Evolutionary conservation across 345 rosid species (phyloP), one percentile per base, ranked within the genome.

Genomic region (Toxicodendron radicans): DNA sequence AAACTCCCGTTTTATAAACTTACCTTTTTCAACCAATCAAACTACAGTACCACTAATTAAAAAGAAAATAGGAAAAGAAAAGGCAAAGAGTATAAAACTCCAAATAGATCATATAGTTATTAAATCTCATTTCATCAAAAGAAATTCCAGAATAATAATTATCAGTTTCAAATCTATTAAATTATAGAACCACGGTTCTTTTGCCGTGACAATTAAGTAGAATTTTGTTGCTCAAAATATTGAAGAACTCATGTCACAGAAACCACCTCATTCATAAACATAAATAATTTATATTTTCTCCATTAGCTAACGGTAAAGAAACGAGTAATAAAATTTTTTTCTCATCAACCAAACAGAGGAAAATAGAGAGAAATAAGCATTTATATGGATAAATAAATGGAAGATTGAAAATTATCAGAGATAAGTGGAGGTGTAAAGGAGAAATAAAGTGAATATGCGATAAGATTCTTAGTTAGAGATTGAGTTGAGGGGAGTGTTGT

Each of bases 341-440:
- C 60, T n/a, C 58, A 20, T 62, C 60, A 78, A 33, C 14, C 60
- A 70, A 61, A 75, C 77, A 66, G 66, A 77, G 59, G 7, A 57
- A 65, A 23, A 58, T 30, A 0, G 27, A 38, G 57, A 46, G 17
- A 56, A 59, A 58, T 6, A 23, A 21, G 13, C 46, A 62, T 35
- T 38, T 21, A 35, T 3, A 62, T 16, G 1, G 17, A 51, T 13
- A 38, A 66, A n/a, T n/a, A n/a, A n/a, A 7, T 5, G 8, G 16
- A 7, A 27, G 16, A 49, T 7, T 62, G 20, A 20, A 33, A 35
- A 10, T n/a, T 30, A 71, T 58, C 75, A 45, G 56, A 8, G 27
- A 4, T 27, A 7, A 46, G 51, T 6, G 16, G 48, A 52, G 21
- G 23, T n/a, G n/a, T n/a, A n/a, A n/a, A n/a, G n/a, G n/a, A n/a